Percentiles rank a stretch among this genome's conserved stretches.
These are phyloP conservation scores for Xylaria intraflava DNA, from an alignment of 495 filamentous ascomycete genomes.

Conservation along the genomic window DNA sequence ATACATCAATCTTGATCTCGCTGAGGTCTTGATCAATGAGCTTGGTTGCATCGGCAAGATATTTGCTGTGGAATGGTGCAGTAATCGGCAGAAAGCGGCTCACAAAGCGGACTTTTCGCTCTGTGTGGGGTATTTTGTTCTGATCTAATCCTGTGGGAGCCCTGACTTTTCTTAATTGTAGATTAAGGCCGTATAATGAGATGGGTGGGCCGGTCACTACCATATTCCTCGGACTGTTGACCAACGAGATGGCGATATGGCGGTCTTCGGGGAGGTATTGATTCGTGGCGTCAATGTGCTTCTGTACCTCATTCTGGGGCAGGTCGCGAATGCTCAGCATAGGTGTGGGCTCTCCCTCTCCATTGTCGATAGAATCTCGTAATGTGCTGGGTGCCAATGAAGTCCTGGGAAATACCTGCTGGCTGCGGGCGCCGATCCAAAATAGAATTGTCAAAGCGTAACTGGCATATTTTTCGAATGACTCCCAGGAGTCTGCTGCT, in stretches of 20 bases:
- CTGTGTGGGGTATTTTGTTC: slow-evolving; percentile 85
- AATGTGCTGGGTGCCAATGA: slow-evolving; percentile 85
- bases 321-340: slow-evolving; percentile 98
- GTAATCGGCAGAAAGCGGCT: slow-evolving; percentile 98
- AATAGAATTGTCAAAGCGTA: slow-evolving; percentile 90
- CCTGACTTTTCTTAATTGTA: slow-evolving; percentile 91
- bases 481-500: slow-evolving; percentile 81
- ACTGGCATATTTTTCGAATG: slow-evolving; percentile 68
- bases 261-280: slow-evolving; percentile 86
- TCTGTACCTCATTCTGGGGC: slow-evolving; percentile 73
- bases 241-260: slow-evolving; percentile 88
- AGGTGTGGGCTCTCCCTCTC: slow-evolving; percentile 88
- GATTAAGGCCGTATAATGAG: slow-evolving; percentile 91
- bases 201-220: slow-evolving; percentile 95
- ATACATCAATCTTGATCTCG: slow-evolving; percentile 63
- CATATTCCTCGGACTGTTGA: slow-evolving; percentile 94
- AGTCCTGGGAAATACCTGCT: slow-evolving; percentile 92
- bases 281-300: slow-evolving; percentile 93
- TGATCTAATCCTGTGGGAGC: slow-evolving; percentile 95
- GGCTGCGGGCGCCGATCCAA: slow-evolving; percentile 98
- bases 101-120: slow-evolving; percentile 92
- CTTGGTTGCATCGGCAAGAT: slow-evolving; percentile 70
- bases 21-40: slow-evolving; percentile 81
- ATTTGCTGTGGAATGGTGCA: slow-evolving; percentile 94
- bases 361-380: slow-evolving; percentile 91